Evolutionary conservation across 2,329 filamentous ascomycete genomes (phyloP), one percentile per base, ranked within the genome.

Genomic region (Aspergillus sp.): DNA sequence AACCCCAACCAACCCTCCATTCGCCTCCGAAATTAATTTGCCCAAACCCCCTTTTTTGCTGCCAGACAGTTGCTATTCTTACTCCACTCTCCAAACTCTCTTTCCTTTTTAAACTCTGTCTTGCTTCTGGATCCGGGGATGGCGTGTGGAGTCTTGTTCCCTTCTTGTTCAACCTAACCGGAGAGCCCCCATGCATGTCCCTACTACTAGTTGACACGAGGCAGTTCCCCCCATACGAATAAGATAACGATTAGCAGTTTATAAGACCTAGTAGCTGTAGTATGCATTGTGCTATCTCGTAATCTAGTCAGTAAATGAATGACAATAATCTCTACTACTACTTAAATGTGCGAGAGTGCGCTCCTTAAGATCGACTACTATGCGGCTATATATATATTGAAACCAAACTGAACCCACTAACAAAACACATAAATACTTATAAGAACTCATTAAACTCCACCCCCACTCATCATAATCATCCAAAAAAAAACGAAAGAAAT

Each of bases 111-210:
- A 36, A 63, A 63, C 45, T 67, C 60, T 70, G 57, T 67, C 60
- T 67, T 67, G 64, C 47, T 65, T 63, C 56, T 57, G 68, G 65
- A 66, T 57, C 43, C 59, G 62, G 58, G 64, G 53, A 62, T 58
- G 67, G 67, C 66, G 68, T 64, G 68, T 70, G 68, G 67, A 68
- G 69, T 70, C 65, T 53, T 65, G 58, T 65, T 68, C 53, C 10
- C 10, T 66, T 61, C 61, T 60, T 69, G 63, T 65, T 68, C 64
- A 62, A 15, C 12, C 64, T 57, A 67, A 63, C 65, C 60, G 67
- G 58, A 66, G 63, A 28, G 25, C 25, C 25, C 64, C 64, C 32
- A 36, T 36, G 68, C 67, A 62, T 65, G 19, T 23, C 41, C 59
- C 61, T 56, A 39, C 60, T 56, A 39, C 60, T 65, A 62, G 59